Evolutionary conservation across 1,139 yeast genomes (phyloP), one percentile per base, ranked within the genome.

Genomic region (Trichomonascaceae sp.): DNA sequence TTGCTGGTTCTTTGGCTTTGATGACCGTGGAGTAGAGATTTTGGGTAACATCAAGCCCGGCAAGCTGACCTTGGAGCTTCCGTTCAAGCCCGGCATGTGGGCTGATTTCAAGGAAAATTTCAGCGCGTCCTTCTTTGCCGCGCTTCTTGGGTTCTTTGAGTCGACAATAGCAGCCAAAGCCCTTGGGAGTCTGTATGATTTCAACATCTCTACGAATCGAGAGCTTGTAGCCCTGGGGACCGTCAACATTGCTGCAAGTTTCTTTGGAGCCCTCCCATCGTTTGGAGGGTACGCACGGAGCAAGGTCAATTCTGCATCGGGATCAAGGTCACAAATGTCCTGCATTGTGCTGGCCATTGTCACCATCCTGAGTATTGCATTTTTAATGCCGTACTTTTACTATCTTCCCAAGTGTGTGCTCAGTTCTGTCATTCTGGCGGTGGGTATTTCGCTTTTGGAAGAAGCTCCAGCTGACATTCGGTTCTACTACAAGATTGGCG

Each of bases 261-360:
- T 72, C 15, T 74, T 82, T 46, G 89, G 94, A 3, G 81, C 89
- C 0, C 61, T 89, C 11, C 97, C 98, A 0, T 75, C 94, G 1
- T 87, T 87, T 64, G 98, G 98, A 2, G 97, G 98, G 0, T 89
- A 89, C 51, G 97, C 96, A 1, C 69, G 98, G 51, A 77, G 93
- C 26, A 87, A 81, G 49, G 76, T 89, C 38, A 89, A 89, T 57
- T 81, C 89, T 1, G 63, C 84, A 31, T 75, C 89, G 8, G 87
- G 87, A 5, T 97, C 93, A 0, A 74, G 74, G 43, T 80, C 95
- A 0, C 89, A 92, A 4, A 63, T 79, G 57, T 72, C 93, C 29
- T 93, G 94, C 0, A 74, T 76, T 2, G 70, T 82, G 4, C 78
- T 87, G 76, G 92, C 94, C 0, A 20, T 71, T 1, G 65, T 76